A percentile compares a stretch with the other conserved stretches of the same genome.
Conservation (phyloP, 1,139 yeast genomes). For the Zygosaccharomyces pseudobailii region DNA sequence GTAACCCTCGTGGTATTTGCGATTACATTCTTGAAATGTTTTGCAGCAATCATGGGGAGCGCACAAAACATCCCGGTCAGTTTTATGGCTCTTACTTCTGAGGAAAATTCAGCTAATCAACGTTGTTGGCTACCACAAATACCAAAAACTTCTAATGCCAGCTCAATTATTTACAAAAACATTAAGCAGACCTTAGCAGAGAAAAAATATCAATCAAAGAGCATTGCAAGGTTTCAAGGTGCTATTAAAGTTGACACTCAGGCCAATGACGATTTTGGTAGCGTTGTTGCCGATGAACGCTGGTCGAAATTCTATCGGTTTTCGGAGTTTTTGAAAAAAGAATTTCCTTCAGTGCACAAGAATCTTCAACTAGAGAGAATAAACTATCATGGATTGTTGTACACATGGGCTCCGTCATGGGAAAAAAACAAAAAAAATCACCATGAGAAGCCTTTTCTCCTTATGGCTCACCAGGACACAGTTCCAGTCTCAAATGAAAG, state of each 20-base stretch:
- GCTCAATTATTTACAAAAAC: neutral
- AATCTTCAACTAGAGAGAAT: neutral
- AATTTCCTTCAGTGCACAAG: conserved; percentile 8
- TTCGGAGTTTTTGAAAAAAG: conserved; percentile 9
- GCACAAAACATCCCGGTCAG: neutral
- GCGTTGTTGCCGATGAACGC: conserved; percentile 3
- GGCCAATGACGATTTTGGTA: conserved; percentile 5
- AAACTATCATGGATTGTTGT: conserved; percentile 1
- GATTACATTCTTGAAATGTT: neutral
- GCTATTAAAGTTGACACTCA: conserved; percentile 5
- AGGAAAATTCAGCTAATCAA: neutral
- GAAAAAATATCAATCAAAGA: conserved; percentile 1
- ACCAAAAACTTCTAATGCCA: conserved; percentile 1
- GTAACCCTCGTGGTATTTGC: neutral
- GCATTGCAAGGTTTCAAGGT: conserved; percentile 2
- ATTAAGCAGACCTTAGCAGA: neutral
- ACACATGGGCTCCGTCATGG: conserved; percentile 2
- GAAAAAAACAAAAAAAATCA: neutral
- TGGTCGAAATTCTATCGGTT: conserved; percentile 6
- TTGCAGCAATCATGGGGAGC: neutral
- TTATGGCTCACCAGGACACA: conserved; percentile 4
- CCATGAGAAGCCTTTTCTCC: neutral
- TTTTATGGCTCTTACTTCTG: neutral
- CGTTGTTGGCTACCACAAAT: conserved; percentile 1
- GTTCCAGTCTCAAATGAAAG: conserved; percentile 4